phyloP scores from a whole-genome alignment of 78 protist genomes.

The Tieghemostelium lacteum region DNA sequence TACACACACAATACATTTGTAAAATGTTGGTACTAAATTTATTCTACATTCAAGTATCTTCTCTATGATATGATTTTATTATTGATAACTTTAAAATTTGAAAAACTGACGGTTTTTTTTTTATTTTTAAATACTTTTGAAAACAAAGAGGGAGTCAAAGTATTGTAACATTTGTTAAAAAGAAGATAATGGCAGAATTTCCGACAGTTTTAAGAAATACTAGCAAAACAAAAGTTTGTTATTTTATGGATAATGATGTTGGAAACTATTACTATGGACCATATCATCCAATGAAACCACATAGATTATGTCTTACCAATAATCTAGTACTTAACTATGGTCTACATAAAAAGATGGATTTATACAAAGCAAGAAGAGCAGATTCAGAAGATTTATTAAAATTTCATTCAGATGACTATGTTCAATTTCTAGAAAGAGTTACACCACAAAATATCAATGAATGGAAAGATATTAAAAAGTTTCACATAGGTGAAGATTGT shows the following conservation, averaged over 20 bases:
- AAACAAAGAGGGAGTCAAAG: too few species aligned
- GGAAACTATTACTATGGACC: slow-evolving; percentile 89
- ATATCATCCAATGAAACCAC: slow-evolving; percentile 99
- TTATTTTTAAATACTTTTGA: too few species aligned
- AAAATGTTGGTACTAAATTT: too few species aligned
- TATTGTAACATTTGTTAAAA: too few species aligned
- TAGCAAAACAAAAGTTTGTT: slow-evolving; percentile 72
- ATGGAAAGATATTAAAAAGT: slow-evolving; percentile 34
- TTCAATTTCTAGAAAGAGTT: slow-evolving; percentile 91
- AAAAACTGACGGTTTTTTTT: too few species aligned
- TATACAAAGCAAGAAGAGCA: slow-evolving; percentile 94
- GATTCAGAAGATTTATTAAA: slow-evolving; percentile 86
- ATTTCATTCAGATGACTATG: slow-evolving; percentile 98
- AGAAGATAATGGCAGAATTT: neutral
- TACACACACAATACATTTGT: too few species aligned
- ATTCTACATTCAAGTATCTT: too few species aligned
- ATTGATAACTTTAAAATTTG: too few species aligned
- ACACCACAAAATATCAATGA: slow-evolving; percentile 37
- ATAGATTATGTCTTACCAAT: slow-evolving; percentile 95
- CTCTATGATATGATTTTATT: too few species aligned
- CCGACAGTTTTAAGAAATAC: slow-evolving; percentile 34
- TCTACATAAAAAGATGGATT: slow-evolving; percentile 88
- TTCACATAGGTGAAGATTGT: slow-evolving; percentile 98
- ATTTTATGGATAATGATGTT: slow-evolving; percentile 79
- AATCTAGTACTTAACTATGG: slow-evolving; percentile 96